Base-by-base conservation (phyloP, 176 grass and related monocot species). In the Triticum monococcum region DNA sequence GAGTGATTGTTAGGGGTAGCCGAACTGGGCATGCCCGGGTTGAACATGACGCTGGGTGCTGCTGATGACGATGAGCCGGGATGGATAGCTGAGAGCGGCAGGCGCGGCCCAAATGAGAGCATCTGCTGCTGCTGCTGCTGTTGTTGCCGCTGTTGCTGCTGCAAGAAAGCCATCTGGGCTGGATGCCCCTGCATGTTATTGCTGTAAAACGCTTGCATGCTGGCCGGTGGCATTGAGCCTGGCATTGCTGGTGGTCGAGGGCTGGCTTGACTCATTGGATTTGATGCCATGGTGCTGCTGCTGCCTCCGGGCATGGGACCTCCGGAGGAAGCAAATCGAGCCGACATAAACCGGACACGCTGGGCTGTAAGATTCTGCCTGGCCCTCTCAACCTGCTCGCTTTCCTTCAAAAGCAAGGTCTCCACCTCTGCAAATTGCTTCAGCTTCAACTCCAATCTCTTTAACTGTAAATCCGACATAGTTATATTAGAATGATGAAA, bases 401-500 rank as follows among this genome's bases (percentile, higher is more conserved):
- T 94, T 84, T 97, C 94, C 89, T 94, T 99, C 83, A 97, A 85
- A 64, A 99, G 85, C 40, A 87, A 46, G 77, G 94, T 99, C 83
- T 99, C 97, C 2, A 99, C 76, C 83, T 99, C 97, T 0, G 97
- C 94, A 78, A 97, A 99, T 78, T 99, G 92, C 81, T 99, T 99
- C 87, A 99, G 24, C 87, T 99, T 99, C 84, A 96, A 84, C 84
- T 99, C 97, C 82, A 99, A 86, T 74, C 97, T 96, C 81, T 99
- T 99, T 54, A 99, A 86, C 97, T 99, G 88, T 62, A 86, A 41
- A 94, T 26, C 41, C 73, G 56, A 83, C 16, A 43, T n/a, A 71
- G n/a, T 81, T 17, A 57, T 20, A 57, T 20, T 57, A 76, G 22
- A 86, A 24, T 32, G 60, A 78, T 68, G 30, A 6, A 69, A 86